Conservation (phyloP, 805 yeast species). For the Hanseniaspora meyeri region DNA sequence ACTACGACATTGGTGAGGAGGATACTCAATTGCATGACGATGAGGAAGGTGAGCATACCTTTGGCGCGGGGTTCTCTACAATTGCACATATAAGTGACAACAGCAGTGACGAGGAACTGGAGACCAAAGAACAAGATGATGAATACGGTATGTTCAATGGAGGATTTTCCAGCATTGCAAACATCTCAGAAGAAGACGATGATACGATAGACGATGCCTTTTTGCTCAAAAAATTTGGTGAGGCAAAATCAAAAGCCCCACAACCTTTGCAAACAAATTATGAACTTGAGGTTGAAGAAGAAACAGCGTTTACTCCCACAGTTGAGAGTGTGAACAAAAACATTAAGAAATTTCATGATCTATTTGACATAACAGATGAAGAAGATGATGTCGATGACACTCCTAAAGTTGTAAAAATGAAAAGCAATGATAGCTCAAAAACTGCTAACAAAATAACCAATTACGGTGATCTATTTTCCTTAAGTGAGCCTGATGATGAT, state of each 20-base stretch:
- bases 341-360: neutral
- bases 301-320: neutral
- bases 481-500: neutral
- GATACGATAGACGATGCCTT: neutral
- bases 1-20: neutral
- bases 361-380: neutral
- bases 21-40: neutral
- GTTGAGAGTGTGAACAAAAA: neutral
- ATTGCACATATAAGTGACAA: conserved; percentile 15
- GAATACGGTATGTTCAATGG: neutral
- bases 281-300: neutral
- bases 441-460: neutral
- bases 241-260: neutral
- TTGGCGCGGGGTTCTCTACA: neutral
- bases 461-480: neutral
- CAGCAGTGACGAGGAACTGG: conserved; percentile 16
- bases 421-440: neutral
- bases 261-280: too few relatives aligned
- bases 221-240: neutral
- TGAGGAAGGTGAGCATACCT: conserved; percentile 15
- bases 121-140: conserved; percentile 4
- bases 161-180: neutral
- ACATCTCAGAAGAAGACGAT: neutral
- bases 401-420: neutral
- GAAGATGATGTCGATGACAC: neutral